Evolutionary conservation across 2,329 filamentous ascomycete genomes (phyloP), one percentile per base, ranked within the genome.

Genomic region (Cadophora sp.): DNA sequence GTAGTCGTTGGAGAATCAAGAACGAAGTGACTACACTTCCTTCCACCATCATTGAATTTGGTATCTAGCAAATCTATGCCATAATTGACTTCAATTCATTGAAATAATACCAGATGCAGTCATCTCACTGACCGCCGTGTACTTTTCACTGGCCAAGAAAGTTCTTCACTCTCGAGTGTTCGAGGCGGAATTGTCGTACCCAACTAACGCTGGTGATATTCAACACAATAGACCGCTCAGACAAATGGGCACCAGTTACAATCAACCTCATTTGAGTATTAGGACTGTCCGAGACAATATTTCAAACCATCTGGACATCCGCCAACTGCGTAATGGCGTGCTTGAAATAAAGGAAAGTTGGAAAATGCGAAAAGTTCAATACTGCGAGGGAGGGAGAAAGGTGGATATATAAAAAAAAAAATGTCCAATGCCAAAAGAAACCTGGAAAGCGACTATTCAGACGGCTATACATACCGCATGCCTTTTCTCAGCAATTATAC

Each of bases 401-500:
- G 16, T 50, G 37, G 27, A n/a, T n/a, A 48, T 31, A 40, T 19
- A 7, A 64, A 12, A 66, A 16, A 48, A 64, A 34, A 9, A n/a
- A 46, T 56, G 26, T 12, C 3, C 19, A 48, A 37, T 58, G 26
- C 9, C 40, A 12, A 62, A 24, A 1, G 34, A 11, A 51, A 62
- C 0, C 8, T 3, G 14, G 16, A 46, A 27, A 8, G 22, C 3
- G 46, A 43, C 7, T 12, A 11, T 34, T 16, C 31, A 53, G 22
- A 37, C 7, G 9, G 26, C 34, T 9, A 43, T 31, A 73, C 75
- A 75, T 80, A 92, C 92, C 81, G 91, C 81, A 69, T 96, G 84
- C 16, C 85, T 81, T 31, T 86, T 84, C 14, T 87, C 89, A 5
- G 93, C 91, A 62, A 94, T 84, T 66, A 97, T 89, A 58, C 94